Base-by-base conservation (phyloP, 2,329 filamentous ascomycete species). In the Aureobasidium uvarum region DNA sequence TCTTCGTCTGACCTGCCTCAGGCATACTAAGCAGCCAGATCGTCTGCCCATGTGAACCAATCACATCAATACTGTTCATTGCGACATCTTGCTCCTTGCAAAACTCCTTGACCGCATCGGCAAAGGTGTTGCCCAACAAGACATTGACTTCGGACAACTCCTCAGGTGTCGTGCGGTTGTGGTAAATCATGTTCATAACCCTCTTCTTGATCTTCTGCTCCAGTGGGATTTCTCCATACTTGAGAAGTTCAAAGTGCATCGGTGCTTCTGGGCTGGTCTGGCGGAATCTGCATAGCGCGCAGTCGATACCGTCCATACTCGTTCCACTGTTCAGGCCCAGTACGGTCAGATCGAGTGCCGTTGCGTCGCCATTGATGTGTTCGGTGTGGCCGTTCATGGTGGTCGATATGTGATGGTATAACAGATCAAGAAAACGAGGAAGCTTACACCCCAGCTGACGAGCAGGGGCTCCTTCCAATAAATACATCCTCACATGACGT, bases 21-120 rank as follows among this genome's bases (percentile, higher is more conserved):
- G 84, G 82, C 82, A 85, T 84, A 62, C 78, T 81, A 18, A 82
- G 75, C 6, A 85, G 75, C 82, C 82, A 86, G 68, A 84, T 84
- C 11, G 84, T 86, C 73, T 86, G 84, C 16, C 84, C 84, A 68
- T 87, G 83, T 3, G 83, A 84, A 28, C 84, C 84, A 43, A 86
- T 78, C 25, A 78, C 79, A 68, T 86, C 84, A 66, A 87, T 81
- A 8, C 76, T 76, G 18, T 75, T 72, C 23, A 81, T 73, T 13
- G 78, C 69, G 48, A 85, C 73, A 25, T 74, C 68, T 54, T 83
- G 72, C 55, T 79, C 76, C 20, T 75, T 70, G 69, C 78, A 82
- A 70, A 87, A 86, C 33, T 78, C 70, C 41, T 80, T 76, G 46
- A 81, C 83, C 0, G 84, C 83, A 0, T 74, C 74, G 1, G 84